These are phyloP conservation scores for Solanum gandarillasii DNA, from an alignment of 257 asterid genomes.

Conservation along the genomic window DNA sequence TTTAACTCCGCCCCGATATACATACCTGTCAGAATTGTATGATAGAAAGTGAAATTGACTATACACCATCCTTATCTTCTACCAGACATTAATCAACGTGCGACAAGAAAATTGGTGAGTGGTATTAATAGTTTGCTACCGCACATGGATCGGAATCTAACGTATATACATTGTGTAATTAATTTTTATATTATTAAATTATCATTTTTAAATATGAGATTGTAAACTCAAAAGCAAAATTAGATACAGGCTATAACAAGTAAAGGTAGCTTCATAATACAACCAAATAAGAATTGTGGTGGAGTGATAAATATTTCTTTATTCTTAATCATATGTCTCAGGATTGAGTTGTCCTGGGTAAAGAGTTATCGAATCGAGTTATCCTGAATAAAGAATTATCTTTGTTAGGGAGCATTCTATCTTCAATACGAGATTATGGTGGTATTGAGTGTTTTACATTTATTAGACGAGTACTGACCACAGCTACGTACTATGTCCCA, in stretches of 20 bases:
- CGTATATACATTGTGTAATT: too few species aligned
- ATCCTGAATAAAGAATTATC: rapidly evolving
- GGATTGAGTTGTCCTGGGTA: rapidly evolving
- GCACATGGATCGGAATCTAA: too few species aligned
- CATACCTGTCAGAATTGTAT: not conserved
- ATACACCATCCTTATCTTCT: not conserved
- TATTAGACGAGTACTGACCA: not conserved
- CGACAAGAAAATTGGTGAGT: not conserved
- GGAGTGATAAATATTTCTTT: too few species aligned
- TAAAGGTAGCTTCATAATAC: too few species aligned
- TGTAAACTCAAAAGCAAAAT: not conserved
- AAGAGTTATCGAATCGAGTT: too few species aligned
- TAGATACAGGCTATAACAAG: not conserved
- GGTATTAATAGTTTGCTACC: not conserved
- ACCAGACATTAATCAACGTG: not conserved
- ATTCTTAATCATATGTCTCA: too few species aligned
- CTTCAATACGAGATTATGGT: too few species aligned
- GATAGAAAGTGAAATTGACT: not conserved
- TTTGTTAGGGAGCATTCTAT: too few species aligned
- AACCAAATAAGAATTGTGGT: too few species aligned
- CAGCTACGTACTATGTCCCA: not conserved
- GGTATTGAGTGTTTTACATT: not conserved
- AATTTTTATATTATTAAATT: too few species aligned
- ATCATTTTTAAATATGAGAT: not conserved
- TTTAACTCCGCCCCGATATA: too few species aligned